phyloP scores from a whole-genome alignment of 2,329 filamentous ascomycete species.

The Cercospora sojina region DNA sequence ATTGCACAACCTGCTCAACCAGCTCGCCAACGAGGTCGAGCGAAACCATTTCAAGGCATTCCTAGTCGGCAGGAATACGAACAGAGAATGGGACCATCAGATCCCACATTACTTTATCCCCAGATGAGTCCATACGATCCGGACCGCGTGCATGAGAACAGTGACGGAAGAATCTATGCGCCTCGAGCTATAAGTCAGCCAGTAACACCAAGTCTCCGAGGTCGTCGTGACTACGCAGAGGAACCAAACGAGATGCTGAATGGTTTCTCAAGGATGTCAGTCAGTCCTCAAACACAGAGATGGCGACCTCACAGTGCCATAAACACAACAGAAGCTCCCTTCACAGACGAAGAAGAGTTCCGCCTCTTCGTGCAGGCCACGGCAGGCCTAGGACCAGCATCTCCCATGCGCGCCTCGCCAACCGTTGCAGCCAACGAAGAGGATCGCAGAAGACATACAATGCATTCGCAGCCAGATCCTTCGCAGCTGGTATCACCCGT shows the following conservation, averaged over 20 bases:
- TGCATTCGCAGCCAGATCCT: not conserved
- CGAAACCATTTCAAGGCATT: slow-evolving; percentile 3
- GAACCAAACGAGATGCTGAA: slow-evolving; percentile 14
- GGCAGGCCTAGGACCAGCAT: slow-evolving; percentile 33
- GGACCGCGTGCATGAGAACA: slow-evolving; percentile 13
- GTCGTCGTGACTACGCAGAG: slow-evolving; percentile 6
- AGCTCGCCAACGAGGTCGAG: slow-evolving; percentile 6
- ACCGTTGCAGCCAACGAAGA: slow-evolving; percentile 1
- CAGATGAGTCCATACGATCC: slow-evolving; percentile 28
- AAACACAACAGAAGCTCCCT: slow-evolving; percentile 27
- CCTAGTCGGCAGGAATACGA: slow-evolving; percentile 9
- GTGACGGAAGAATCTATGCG: slow-evolving; percentile 13
- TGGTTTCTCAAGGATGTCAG: slow-evolving; percentile 23
- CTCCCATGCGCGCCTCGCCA: slow-evolving; percentile 16
- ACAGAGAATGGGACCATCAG: slow-evolving; percentile 5
- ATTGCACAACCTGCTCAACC: slow-evolving; percentile 10
- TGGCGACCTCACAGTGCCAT: slow-evolving; percentile 19
- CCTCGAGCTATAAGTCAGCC: slow-evolving; percentile 33
- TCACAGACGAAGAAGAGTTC: slow-evolving; percentile 35
- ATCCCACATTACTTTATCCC: slow-evolving; percentile 27
- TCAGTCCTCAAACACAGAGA: slow-evolving; percentile 23
- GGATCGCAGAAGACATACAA: not conserved
- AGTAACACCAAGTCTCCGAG: slow-evolving; percentile 19
- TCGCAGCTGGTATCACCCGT: slow-evolving; percentile 25
- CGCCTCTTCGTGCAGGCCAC: slow-evolving; percentile 37